A percentile compares a stretch with the other conserved stretches of the same genome.
Evolutionary conservation across 441 rosid genomes (phyloP).

Genomic region (Pelargonium myrrhifolium): DNA sequence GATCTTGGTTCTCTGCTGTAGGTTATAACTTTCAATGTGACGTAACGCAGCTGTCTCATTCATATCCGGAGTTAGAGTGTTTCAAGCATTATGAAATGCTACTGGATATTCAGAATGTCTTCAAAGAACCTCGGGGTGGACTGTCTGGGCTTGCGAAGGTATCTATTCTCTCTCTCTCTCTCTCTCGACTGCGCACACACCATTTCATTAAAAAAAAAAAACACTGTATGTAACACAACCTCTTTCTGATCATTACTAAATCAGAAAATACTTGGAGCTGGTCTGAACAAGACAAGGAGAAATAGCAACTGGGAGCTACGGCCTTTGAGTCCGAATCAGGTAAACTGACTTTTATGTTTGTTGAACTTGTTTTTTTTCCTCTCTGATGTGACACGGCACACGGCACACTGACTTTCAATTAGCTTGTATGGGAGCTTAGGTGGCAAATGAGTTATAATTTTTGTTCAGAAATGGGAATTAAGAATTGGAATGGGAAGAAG

Average conservation of each 20-base stretch:
- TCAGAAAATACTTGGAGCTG: slow-evolving; percentile 76
- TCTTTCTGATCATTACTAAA: slow-evolving; percentile 8
- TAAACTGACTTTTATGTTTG: slow-evolving; percentile 17
- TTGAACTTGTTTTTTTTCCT: not conserved
- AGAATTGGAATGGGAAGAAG: too few species aligned
- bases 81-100: slow-evolving; percentile 75
- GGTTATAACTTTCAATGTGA: slow-evolving; percentile 90
- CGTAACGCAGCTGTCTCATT: slow-evolving; percentile 48
- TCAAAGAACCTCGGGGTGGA: slow-evolving; percentile 64
- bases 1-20: slow-evolving; percentile 18
- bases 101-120: slow-evolving; percentile 69
- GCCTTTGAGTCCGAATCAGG: slow-evolving; percentile 76
- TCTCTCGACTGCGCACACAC: not conserved
- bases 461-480: too few species aligned
- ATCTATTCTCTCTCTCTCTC: not conserved
- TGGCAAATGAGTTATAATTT: too few species aligned
- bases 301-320: slow-evolving; percentile 85
- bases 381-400: too few species aligned
- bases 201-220: not conserved
- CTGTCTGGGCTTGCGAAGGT: slow-evolving; percentile 80
- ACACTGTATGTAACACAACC: not conserved
- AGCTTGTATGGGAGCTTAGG: too few species aligned
- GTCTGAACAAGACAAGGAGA: slow-evolving; percentile 77
- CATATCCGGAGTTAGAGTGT: slow-evolving; percentile 63
- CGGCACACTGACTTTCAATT: too few species aligned